Evolutionary conservation across 2,329 filamentous ascomycete species (phyloP).

Genomic region (Nakataea oryzae): DNA sequence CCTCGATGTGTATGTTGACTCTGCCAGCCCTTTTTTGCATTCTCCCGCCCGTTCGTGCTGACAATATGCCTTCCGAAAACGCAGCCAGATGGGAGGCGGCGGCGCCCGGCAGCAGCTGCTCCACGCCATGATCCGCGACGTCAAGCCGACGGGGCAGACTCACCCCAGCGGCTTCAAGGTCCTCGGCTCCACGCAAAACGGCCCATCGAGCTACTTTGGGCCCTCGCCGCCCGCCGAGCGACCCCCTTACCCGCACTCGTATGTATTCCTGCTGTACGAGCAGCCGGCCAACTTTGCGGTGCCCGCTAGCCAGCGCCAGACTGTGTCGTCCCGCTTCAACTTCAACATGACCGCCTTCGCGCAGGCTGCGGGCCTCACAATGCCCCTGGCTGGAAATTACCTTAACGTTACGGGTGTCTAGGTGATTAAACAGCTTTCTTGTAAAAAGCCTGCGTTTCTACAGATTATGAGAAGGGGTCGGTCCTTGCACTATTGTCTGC

Average conservation of each 20-base stretch:
- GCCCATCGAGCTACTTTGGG: conserved; percentile 14
- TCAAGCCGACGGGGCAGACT: conserved; percentile 9
- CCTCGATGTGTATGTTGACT: conserved; percentile 13
- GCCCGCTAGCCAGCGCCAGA: conserved; percentile 8
- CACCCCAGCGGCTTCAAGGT: conserved; percentile 8
- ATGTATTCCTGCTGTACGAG: conserved; percentile 25
- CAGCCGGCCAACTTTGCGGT: conserved; percentile 22
- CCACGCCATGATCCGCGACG: conserved; percentile 16
- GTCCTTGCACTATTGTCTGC: no score
- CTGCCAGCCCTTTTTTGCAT: conserved; percentile 2
- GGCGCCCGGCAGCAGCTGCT: conserved; percentile 7
- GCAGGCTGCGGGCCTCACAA: conserved; percentile 4
- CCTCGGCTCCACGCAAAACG: conserved; percentile 11
- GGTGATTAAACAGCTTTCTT: not conserved
- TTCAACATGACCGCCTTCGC: conserved; percentile 7
- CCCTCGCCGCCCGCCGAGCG: conserved; percentile 22
- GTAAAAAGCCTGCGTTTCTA: no score
- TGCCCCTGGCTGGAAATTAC: conserved; percentile 7
- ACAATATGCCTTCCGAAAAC: not conserved
- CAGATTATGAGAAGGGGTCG: no score
- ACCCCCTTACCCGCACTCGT: conserved; percentile 24
- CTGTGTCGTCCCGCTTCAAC: conserved; percentile 4
- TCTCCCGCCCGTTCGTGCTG: not conserved
- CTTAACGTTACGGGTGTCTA: conserved; percentile 7
- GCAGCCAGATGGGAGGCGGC: conserved; percentile 1